Evolutionary conservation across 495 filamentous ascomycete genomes (phyloP), one percentile per base, ranked within the genome.

Genomic region (Aspergillus leporis): DNA sequence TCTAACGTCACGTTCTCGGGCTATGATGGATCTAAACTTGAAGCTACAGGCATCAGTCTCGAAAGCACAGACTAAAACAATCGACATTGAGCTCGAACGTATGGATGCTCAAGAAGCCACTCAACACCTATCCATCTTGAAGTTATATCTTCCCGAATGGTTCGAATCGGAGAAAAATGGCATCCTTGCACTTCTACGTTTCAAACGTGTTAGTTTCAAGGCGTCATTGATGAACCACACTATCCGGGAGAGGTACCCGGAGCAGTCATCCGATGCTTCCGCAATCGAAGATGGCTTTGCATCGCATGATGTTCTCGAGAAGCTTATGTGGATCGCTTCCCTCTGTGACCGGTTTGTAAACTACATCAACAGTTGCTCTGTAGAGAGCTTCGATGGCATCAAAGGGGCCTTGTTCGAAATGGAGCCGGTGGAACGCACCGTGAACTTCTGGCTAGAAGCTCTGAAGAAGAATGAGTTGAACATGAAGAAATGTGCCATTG

Each of bases 1-100:
- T 61, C 82, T 97, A 21, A 89, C 84, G 40, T 87, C 82, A 57
- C 88, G 91, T 31, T 96, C 93, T 34, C 83, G 91, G 52, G 90
- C 91, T 21, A 96, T 98, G 91, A 87, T 95, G 83, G 92, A 98
- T 70, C 81, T 98, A 43, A 98, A 97, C 72, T 83, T 93, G 83
- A 93, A 94, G 65, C 84, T 98, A 34, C 93, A 96, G 64, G 82
- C 87, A 38, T 93, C 92, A 12, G 91, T 91, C 22, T 82, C 90
- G 13, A 97, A 96, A 74, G 86, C 92, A 3, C 93, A 96, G 70
- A 87, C 90, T 64, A 97, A 94, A 70, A 92, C 91, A 0, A 93
- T 98, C 56, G 93, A 97, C 63, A 78, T 96, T 7, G 95, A 98
- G 69, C 78, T 98, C 22, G 82, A 87, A 31, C 88, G 88, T 59